Evolutionary conservation across 306 rosid species (phyloP), one percentile per base, ranked within the genome.

Genomic region (Rubus idaeus): DNA sequence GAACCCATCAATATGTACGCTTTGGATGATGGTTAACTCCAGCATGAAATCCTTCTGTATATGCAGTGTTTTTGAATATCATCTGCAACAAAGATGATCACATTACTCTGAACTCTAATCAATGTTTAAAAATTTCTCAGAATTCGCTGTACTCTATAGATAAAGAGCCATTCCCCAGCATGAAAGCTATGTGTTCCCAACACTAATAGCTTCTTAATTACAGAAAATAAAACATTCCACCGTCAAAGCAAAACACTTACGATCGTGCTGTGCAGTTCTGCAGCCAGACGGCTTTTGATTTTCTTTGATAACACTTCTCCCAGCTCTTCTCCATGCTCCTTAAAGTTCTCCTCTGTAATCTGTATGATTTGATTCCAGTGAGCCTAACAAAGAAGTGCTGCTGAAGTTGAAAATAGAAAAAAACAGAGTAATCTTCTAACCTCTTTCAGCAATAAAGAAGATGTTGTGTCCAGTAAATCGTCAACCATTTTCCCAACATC

Each of bases 31-130:
- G 79, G 70, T 62, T 87, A 79, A 79, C 60, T 56, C 96, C 99
- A 35, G 97, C 92, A 72, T 90, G 90, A 69, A 92, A 96, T 61
- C 99, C 99, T 87, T 96, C 99, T 0, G 97, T 87, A 80, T 91
- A 96, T 64, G 99, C 96, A 5, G 88, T 75, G 86, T 86, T 88
- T 86, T 89, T 90, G 78, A 91, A 91, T 12, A 85, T 88, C 90
- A 86, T 85, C 98, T 92, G 90, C 80, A 76, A 75, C 17, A 64
- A 74, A 35, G 35, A 72, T 1, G 44, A 66, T 53, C 30, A 16
- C 2, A 10, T 7, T 37, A 65, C 21, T 42, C 45, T 0, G 42
- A 20, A 18, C 18, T 26, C 3, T 26, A 21, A 45, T 61, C 13
- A 26, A 53, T 8, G 45, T 23, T 26, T 77, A 26, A 8, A 56